Conservation (phyloP, 2,329 filamentous ascomycete species). For the Exophiala oligosperma region DNA sequence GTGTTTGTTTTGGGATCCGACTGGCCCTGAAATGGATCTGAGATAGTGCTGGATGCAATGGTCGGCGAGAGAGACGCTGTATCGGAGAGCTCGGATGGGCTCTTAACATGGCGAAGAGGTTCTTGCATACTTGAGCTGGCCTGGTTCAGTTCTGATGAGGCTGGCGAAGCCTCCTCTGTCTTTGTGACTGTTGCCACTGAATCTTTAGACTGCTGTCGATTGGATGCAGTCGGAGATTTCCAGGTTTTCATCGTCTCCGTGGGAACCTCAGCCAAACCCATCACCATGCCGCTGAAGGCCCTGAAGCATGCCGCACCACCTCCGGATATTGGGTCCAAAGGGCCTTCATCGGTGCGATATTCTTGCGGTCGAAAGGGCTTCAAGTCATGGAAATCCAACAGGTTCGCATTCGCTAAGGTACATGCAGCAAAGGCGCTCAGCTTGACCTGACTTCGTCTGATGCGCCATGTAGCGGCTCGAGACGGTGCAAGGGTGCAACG, state of each 20-base stretch:
- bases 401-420: constrained; percentile 56
- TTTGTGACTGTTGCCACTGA: constrained; percentile 11
- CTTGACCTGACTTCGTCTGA: constrained; percentile 48
- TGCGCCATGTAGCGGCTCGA: constrained; percentile 56
- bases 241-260: constrained; percentile 51
- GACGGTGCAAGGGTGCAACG: constrained; percentile 68
- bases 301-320: constrained; percentile 40
- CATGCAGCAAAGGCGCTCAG: constrained; percentile 55
- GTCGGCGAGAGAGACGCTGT: constrained; percentile 12
- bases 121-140: constrained; percentile 9
- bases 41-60: constrained; percentile 9
- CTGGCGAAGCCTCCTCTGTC: constrained; percentile 11
- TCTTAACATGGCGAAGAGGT: constrained; percentile 7
- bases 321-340: constrained; percentile 54
- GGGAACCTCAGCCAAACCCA: constrained; percentile 74
- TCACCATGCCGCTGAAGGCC: constrained; percentile 64
- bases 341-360: constrained; percentile 55
- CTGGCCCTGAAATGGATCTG: constrained; percentile 8
- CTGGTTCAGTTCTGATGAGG: constrained; percentile 17
- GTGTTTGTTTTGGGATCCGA: constrained; percentile 7
- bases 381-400: constrained; percentile 60
- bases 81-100: constrained; percentile 4
- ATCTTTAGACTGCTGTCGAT: constrained; percentile 13
- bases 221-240: constrained; percentile 7
- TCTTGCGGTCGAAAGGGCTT: constrained; percentile 50